Conservation (phyloP, 306 rosid species). For the Rosa chinensis region DNA sequence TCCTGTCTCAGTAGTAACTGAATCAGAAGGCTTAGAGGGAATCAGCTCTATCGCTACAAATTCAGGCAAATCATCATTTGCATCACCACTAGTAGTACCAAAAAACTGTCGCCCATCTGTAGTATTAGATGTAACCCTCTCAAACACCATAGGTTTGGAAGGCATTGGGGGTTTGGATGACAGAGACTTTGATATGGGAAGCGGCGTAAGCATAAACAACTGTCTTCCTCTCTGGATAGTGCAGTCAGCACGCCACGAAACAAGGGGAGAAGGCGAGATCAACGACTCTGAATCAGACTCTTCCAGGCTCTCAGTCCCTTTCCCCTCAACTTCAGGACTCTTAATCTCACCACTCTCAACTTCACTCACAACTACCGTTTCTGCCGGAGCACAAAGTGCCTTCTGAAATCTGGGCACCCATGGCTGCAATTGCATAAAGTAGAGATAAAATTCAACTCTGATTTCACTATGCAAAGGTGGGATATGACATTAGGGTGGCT, state of each 20-base stretch:
- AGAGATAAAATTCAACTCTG: slow-evolving; percentile 13
- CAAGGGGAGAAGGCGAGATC: slow-evolving; percentile 92
- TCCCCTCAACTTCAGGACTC: slow-evolving; percentile 45
- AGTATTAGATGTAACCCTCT: slow-evolving; percentile 35
- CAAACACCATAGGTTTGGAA: slow-evolving; percentile 40
- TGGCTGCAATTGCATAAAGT: slow-evolving; percentile 52
- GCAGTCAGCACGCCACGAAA: slow-evolving; percentile 88
- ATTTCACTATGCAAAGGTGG: not conserved
- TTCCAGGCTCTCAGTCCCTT: slow-evolving; percentile 43
- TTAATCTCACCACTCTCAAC: slow-evolving; percentile 28
- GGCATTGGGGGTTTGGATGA: slow-evolving; percentile 51
- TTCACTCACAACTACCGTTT: slow-evolving; percentile 21
- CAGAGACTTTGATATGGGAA: slow-evolving; percentile 69
- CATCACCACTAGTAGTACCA: slow-evolving; percentile 30
- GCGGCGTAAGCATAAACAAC: slow-evolving; percentile 89
- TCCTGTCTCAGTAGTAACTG: slow-evolving; percentile 32
- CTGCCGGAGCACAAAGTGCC: slow-evolving; percentile 34
- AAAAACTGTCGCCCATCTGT: slow-evolving; percentile 29
- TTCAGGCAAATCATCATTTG: slow-evolving; percentile 34
- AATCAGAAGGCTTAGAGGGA: slow-evolving; percentile 46
- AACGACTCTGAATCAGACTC: slow-evolving; percentile 36
- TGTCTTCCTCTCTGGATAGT: slow-evolving; percentile 77
- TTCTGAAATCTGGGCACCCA: slow-evolving; percentile 47
- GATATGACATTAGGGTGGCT: not conserved
- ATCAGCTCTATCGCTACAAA: slow-evolving; percentile 33